A percentile compares a stretch with the other conserved stretches of the same genome.
These are phyloP conservation scores for Fusarium haematococcum DNA, from an alignment of 2,329 filamentous ascomycete genomes.

Conservation along the genomic window DNA sequence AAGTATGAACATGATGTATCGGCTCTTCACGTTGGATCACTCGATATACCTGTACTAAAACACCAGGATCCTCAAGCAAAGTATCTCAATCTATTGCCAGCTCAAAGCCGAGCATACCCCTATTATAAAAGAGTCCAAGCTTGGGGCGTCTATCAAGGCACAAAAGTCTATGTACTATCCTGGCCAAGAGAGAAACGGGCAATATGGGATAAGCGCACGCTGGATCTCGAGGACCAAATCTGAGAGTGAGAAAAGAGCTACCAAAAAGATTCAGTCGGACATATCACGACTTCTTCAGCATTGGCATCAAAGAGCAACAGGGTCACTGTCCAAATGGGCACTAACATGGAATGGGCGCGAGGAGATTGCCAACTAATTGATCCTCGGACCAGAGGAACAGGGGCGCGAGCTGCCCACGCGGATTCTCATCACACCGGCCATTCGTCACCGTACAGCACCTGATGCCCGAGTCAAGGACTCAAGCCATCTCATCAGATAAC, in stretches of 20 bases:
- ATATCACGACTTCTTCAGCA: background rate
- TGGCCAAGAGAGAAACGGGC: background rate
- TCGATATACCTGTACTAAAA: background rate
- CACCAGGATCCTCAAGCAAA: background rate
- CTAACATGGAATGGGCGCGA: background rate
- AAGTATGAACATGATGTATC: background rate
- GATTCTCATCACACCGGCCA: background rate
- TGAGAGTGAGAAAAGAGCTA: background rate
- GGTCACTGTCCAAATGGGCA: background rate
- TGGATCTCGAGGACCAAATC: background rate
- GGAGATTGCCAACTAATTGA: background rate
- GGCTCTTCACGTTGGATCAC: background rate
- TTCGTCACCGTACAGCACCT: background rate
- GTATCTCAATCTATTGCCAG: background rate
- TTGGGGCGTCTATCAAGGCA: background rate
- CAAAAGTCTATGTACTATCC: background rate
- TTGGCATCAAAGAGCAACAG: background rate
- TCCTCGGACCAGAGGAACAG: background rate
- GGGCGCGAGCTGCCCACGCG: background rate
- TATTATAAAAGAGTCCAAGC: too few relatives aligned
- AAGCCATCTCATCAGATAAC: background rate
- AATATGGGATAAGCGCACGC: background rate
- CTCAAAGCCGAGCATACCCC: background rate
- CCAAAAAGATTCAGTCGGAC: background rate
- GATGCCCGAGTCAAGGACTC: background rate